phyloP scores from a whole-genome alignment of 2,329 filamentous ascomycete genomes.

The Davidsoniella australis region DNA sequence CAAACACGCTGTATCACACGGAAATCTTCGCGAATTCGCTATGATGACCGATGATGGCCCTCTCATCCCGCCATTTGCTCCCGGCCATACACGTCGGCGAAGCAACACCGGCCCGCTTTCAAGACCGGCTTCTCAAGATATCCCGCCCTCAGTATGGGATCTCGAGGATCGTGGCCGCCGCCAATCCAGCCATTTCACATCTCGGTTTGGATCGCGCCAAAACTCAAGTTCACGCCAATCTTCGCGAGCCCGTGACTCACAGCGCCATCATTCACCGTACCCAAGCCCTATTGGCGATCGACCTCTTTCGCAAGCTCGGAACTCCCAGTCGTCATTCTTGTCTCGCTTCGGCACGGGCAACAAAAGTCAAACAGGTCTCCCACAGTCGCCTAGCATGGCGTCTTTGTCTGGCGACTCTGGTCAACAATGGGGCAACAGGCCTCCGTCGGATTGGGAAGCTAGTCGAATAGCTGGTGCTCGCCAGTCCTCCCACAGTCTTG shows the following conservation, averaged over 20 bases:
- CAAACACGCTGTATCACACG: constrained; percentile 1
- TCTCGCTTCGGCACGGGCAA: background rate
- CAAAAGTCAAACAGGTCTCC: constrained; percentile 1
- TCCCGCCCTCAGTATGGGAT: constrained; percentile 4
- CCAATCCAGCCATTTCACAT: background rate
- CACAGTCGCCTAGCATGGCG: background rate
- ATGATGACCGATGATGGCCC: background rate
- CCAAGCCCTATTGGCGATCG: constrained; percentile 1
- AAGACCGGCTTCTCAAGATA: constrained; percentile 2
- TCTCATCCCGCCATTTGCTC: background rate
- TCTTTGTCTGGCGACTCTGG: too few relatives aligned
- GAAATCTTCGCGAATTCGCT: constrained; percentile 3
- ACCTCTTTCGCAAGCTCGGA: background rate
- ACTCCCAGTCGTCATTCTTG: constrained; percentile 6
- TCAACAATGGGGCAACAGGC: background rate
- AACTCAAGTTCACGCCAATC: constrained; percentile 1
- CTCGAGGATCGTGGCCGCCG: constrained; percentile 1
- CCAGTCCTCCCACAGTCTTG: constrained; percentile 6
- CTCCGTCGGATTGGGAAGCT: background rate
- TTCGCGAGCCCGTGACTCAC: background rate
- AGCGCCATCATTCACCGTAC: constrained; percentile 6
- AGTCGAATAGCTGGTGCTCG: background rate
- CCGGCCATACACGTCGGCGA: background rate
- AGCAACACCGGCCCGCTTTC: constrained; percentile 3
- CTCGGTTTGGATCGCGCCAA: background rate